A percentile compares a stretch with the other conserved stretches of the same genome.
phyloP scores from a whole-genome alignment of 2,329 filamentous ascomycete genomes.

The Fusarium beomiforme region DNA sequence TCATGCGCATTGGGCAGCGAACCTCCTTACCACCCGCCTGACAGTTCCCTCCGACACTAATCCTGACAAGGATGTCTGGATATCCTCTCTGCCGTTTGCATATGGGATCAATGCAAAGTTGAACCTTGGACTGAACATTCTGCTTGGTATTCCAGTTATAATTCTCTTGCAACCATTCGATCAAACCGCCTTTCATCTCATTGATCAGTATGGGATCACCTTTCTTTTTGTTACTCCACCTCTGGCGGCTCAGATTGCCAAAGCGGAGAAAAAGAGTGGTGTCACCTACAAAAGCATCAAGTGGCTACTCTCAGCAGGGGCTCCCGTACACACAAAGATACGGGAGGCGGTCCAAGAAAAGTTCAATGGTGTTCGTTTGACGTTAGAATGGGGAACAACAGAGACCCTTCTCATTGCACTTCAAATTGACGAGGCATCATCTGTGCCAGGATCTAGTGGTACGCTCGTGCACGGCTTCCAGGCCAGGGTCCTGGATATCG shows the following conservation, averaged over 20 bases:
- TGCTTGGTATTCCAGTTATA: background rate
- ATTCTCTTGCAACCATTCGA: background rate
- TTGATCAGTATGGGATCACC: background rate
- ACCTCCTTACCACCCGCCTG: background rate
- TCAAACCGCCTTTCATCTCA: background rate
- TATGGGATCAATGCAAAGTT: background rate
- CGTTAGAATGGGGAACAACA: background rate
- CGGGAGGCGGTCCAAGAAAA: background rate
- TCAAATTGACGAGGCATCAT: background rate
- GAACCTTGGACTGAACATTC: background rate
- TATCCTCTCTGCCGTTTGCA: background rate
- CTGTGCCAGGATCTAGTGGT: background rate
- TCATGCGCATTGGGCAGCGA: background rate
- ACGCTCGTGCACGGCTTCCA: background rate
- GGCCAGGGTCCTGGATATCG: background rate
- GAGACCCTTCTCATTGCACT: background rate
- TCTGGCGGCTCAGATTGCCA: background rate
- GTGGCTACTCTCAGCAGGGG: background rate
- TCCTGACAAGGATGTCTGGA: background rate
- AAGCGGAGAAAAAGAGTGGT: background rate
- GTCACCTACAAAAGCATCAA: background rate
- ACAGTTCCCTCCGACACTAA: background rate
- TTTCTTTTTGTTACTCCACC: background rate
- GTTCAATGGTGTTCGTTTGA: background rate
- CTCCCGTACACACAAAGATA: background rate